Conservation (phyloP, 2,329 filamentous ascomycete species). For the Nemania serpens region DNA sequence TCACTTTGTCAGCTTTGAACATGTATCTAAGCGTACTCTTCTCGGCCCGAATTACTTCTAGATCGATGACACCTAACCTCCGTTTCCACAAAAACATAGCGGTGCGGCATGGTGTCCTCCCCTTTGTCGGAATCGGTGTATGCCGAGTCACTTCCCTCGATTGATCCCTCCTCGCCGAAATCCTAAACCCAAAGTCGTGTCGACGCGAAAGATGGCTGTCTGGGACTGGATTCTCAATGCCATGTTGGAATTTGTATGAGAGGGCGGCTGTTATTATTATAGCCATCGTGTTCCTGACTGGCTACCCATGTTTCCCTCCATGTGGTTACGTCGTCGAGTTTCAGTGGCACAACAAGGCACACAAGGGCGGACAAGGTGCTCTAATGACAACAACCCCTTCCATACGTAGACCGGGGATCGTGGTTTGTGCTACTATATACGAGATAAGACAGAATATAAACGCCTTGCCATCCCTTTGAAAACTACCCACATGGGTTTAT, state of each 20-base stretch:
- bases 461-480: too few species aligned
- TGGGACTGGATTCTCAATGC: neutral
- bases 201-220: neutral
- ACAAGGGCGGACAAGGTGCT: neutral
- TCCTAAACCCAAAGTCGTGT: too few species aligned
- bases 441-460: neutral
- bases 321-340: neutral
- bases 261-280: neutral
- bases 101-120: too few species aligned
- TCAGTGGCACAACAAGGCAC: neutral
- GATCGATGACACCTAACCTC: too few species aligned
- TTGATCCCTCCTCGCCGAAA: too few species aligned
- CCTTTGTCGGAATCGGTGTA: too few species aligned
- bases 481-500: too few species aligned
- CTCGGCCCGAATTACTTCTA: too few species aligned
- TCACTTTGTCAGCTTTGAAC: too few species aligned
- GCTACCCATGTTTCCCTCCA: neutral
- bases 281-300: neutral
- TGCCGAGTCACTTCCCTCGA: neutral
- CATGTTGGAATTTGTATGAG: neutral
- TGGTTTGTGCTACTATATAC: neutral
- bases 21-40: too few species aligned
- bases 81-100: too few species aligned
- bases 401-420: neutral
- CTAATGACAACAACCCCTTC: neutral